These are phyloP conservation scores for Leccinum subrobustum DNA, from an alignment of 1,284 basidiomycete genomes.

Conservation along the genomic window DNA sequence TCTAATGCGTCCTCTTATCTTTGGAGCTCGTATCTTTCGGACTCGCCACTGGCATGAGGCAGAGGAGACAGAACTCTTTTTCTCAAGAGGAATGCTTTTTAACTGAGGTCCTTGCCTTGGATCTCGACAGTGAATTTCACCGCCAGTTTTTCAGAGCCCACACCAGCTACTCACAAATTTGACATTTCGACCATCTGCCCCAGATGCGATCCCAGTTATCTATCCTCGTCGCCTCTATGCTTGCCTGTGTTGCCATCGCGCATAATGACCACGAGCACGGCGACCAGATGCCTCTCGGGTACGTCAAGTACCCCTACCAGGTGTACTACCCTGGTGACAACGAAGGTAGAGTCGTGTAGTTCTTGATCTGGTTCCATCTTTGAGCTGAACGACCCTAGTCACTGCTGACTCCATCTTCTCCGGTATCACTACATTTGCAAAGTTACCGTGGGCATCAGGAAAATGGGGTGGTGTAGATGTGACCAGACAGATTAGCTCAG, in stretches of 20 bases:
- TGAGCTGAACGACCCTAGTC: conserved; percentile 37
- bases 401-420: conserved; percentile 72
- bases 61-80: conserved; percentile 10
- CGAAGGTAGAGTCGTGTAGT: conserved; percentile 42
- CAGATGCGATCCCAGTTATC: conserved; percentile 32
- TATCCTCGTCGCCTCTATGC: conserved; percentile 17
- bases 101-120: conserved; percentile 7
- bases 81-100: conserved; percentile 28
- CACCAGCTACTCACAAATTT: neutral
- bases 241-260: conserved; percentile 29
- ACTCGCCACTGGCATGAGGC: conserved; percentile 15
- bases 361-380: neutral
- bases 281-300: conserved; percentile 62
- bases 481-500: too few relatives aligned
- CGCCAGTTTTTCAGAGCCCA: neutral
- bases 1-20: conserved; percentile 19
- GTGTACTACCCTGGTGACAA: conserved; percentile 49
- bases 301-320: conserved; percentile 62
- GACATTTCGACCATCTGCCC: neutral
- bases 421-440: conserved; percentile 75
- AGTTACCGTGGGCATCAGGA: conserved; percentile 54
- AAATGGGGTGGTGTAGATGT: too few relatives aligned
- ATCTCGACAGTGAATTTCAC: conserved; percentile 1
- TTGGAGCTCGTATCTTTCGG: conserved; percentile 7
- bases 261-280: conserved; percentile 42